Evolutionary conservation across 106 monocot genomes (phyloP).

Genomic region (Iris macrosiphon): DNA sequence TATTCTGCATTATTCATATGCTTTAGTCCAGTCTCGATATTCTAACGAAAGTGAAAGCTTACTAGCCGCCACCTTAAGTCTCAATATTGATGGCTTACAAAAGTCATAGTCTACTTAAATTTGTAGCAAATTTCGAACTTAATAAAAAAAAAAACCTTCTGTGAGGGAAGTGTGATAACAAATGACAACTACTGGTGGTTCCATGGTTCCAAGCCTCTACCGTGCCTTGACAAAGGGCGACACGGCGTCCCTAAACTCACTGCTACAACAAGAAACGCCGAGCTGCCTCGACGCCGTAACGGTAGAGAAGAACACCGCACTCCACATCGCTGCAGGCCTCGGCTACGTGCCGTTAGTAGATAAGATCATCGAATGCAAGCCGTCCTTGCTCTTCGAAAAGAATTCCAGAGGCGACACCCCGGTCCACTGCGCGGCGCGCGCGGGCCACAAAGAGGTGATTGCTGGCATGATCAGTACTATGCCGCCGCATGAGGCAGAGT

Average conservation of each 20-base stretch:
- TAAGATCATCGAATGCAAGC: too few species aligned
- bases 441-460: too few species aligned
- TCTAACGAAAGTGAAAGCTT: too few species aligned
- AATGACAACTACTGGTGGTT: too few species aligned
- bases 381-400: neutral
- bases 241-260: neutral
- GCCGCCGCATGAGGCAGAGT: constrained; percentile 13
- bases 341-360: neutral
- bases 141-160: too few species aligned
- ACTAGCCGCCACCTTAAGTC: too few species aligned
- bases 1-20: too few species aligned
- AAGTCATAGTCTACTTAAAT: too few species aligned
- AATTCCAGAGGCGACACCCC: constrained; percentile 9
- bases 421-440: constrained; percentile 11
- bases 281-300: neutral
- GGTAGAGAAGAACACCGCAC: neutral
- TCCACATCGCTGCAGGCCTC: constrained; percentile 8
- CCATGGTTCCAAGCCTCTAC: constrained; percentile 3
- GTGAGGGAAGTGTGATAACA: too few species aligned
- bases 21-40: too few species aligned
- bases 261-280: neutral
- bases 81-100: too few species aligned
- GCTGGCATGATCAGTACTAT: neutral
- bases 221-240: constrained; percentile 4
- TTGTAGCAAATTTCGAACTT: too few species aligned